phyloP scores from a whole-genome alignment of 83 land plant species.

The Thuja plicata region DNA sequence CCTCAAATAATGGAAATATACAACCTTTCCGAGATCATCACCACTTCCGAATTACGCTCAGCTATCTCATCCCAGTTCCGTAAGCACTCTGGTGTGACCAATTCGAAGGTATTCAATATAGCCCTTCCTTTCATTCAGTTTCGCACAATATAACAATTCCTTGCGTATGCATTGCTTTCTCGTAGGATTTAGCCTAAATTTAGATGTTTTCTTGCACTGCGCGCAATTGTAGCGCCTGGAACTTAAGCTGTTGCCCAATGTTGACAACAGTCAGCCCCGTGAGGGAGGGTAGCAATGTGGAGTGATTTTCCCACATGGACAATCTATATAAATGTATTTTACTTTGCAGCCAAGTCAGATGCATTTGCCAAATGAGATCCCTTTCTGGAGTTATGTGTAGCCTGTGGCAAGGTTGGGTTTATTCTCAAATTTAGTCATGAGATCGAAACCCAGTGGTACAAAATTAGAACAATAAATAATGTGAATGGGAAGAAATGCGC shows the following conservation, averaged over 20 bases:
- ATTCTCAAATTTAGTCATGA: background rate
- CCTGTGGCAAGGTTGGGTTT: background rate
- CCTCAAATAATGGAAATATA: slow-evolving; percentile 55
- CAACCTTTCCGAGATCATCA: slow-evolving; percentile 53
- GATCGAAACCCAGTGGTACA: background rate
- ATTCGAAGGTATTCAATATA: slow-evolving; percentile 41
- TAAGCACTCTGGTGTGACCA: slow-evolving; percentile 46
- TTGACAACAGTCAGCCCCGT: background rate
- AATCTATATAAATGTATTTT: background rate
- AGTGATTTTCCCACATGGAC: background rate
- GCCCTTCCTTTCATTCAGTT: background rate
- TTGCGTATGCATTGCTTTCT: background rate
- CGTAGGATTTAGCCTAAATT: background rate
- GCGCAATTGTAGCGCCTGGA: background rate
- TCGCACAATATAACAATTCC: background rate
- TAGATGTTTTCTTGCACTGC: background rate
- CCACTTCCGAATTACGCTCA: slow-evolving; percentile 51
- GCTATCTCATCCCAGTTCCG: slow-evolving; percentile 50
- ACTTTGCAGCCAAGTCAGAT: background rate
- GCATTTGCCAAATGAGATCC: background rate
- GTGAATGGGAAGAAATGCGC: background rate
- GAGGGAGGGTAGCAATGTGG: background rate
- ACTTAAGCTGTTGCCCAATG: background rate
- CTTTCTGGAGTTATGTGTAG: background rate
- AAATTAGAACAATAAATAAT: background rate